Percentiles rank a stretch among this genome's conserved stretches.
Conservation (phyloP, 148 eudicot species). For the Rhododendron vialii region DNA sequence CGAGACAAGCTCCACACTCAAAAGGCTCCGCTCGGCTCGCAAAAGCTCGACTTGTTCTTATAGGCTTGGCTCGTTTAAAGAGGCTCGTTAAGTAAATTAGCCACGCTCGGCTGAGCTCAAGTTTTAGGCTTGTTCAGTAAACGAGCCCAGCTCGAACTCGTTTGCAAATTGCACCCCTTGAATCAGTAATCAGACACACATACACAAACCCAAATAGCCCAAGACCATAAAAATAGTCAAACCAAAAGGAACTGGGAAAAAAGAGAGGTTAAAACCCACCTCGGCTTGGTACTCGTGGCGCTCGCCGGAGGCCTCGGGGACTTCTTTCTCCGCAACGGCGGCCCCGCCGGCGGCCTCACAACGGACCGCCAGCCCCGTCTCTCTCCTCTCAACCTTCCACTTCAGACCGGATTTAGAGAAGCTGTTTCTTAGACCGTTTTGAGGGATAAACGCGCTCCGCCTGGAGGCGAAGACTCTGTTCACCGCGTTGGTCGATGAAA, state of each 20-base stretch:
- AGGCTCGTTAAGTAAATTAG: too few relatives aligned
- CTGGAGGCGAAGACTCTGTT: constrained; percentile 22
- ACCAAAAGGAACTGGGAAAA: not conserved
- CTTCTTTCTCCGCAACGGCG: constrained; percentile 78
- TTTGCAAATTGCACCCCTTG: too few relatives aligned
- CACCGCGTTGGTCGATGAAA: constrained; percentile 20
- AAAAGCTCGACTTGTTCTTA: too few relatives aligned
- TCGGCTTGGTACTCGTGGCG: constrained; percentile 87
- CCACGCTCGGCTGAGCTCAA: too few relatives aligned
- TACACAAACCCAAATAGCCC: not conserved
- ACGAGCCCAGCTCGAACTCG: too few relatives aligned
- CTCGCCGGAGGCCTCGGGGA: constrained; percentile 60
- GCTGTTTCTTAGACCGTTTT: constrained; percentile 33
- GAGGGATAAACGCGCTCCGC: constrained; percentile 43
- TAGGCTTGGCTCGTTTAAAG: too few relatives aligned
- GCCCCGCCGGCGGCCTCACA: constrained; percentile 43
- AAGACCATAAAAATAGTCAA: not conserved
- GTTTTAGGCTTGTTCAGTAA: too few relatives aligned
- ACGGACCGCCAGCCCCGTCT: constrained; percentile 43
- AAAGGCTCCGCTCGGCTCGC: too few relatives aligned
- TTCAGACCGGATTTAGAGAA: constrained; percentile 32
- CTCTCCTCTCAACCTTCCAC: constrained; percentile 38
- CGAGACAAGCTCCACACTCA: not conserved
- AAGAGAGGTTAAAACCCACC: constrained; percentile 38
- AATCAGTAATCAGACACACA: not conserved